These are phyloP conservation scores for Lactarius hatsudake DNA, from an alignment of 768 basidiomycete genomes.

Conservation along the genomic window DNA sequence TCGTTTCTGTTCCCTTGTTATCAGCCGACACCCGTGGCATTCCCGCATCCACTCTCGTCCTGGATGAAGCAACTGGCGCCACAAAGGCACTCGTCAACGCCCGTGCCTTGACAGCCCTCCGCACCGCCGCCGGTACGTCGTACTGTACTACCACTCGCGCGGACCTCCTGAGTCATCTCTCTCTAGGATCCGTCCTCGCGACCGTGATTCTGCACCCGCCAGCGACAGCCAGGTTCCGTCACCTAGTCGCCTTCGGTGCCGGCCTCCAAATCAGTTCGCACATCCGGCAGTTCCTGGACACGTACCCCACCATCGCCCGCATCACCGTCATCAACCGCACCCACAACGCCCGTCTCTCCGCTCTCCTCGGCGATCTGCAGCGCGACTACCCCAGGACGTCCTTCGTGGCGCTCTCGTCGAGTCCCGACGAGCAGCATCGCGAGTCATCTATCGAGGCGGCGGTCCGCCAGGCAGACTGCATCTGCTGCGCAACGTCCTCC, in stretches of 20 bases:
- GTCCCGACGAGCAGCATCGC: slow-evolving; percentile 18
- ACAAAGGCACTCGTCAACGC: slow-evolving; percentile 81
- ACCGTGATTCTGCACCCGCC: slow-evolving; percentile 49
- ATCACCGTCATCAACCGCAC: slow-evolving; percentile 68
- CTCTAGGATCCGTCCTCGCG: slow-evolving; percentile 67
- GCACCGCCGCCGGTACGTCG: slow-evolving; percentile 76
- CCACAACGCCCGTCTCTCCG: slow-evolving; percentile 44
- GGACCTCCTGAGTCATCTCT: background rate
- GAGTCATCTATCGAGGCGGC: slow-evolving; percentile 30
- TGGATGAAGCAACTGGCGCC: slow-evolving; percentile 67
- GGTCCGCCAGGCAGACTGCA: slow-evolving; percentile 52
- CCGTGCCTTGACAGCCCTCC: slow-evolving; percentile 67
- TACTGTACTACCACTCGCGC: background rate
- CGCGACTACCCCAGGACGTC: slow-evolving; percentile 31
- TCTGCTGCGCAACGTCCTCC: slow-evolving; percentile 75
- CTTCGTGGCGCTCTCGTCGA: slow-evolving; percentile 14
- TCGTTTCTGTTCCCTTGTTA: slow-evolving; percentile 68
- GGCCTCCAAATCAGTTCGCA: slow-evolving; percentile 71
- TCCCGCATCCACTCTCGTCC: slow-evolving; percentile 71
- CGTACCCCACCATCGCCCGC: slow-evolving; percentile 50
- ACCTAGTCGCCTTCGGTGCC: slow-evolving; percentile 65
- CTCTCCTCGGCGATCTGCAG: slow-evolving; percentile 37
- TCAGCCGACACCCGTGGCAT: slow-evolving; percentile 50
- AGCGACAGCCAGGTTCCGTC: slow-evolving; percentile 35
- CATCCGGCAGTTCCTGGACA: slow-evolving; percentile 55